Evolutionary conservation across 2,329 filamentous ascomycete species (phyloP).

Genomic region (Stemphylium beticola): DNA sequence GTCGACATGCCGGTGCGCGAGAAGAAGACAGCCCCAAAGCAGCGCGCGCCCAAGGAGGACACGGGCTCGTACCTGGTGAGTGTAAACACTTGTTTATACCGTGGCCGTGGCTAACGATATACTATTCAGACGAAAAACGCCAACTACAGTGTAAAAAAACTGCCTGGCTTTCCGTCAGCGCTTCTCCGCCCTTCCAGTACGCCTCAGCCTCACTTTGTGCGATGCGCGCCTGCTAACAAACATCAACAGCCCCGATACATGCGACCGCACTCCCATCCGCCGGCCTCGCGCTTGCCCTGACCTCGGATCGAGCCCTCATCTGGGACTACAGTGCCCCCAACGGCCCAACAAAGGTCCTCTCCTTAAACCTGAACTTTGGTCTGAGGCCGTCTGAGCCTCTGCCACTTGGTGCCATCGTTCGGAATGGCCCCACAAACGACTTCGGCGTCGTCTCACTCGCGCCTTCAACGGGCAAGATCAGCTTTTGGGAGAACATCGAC

Average conservation of each 20-base stretch:
- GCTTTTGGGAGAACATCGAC: constrained; percentile 95
- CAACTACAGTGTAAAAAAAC: constrained; percentile 83
- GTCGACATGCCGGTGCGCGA: constrained; percentile 51
- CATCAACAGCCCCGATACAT: constrained; percentile 40
- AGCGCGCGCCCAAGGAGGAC: constrained; percentile 70
- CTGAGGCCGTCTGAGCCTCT: constrained; percentile 73
- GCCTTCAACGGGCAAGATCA: constrained; percentile 81
- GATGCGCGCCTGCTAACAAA: constrained; percentile 24
- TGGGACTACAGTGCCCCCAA: constrained; percentile 79
- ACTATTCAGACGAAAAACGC: constrained; percentile 74
- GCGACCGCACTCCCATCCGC: constrained; percentile 63
- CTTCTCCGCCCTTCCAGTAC: constrained; percentile 72
- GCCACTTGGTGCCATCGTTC: constrained; percentile 82
- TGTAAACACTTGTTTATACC: background rate
- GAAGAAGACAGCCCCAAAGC: constrained; percentile 53
- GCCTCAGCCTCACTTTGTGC: constrained; percentile 37
- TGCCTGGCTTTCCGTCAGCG: constrained; percentile 80
- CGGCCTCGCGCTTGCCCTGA: constrained; percentile 78
- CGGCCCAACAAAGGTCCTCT: constrained; percentile 74
- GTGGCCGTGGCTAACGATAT: constrained; percentile 9
- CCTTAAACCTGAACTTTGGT: constrained; percentile 77
- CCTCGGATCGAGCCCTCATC: constrained; percentile 80
- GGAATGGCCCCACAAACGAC: constrained; percentile 76
- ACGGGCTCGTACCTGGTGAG: constrained; percentile 70
- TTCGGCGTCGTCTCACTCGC: constrained; percentile 87